Evolutionary conservation across 2,329 filamentous ascomycete genomes (phyloP), one percentile per base, ranked within the genome.

Genomic region (Bretziella fagacearum): DNA sequence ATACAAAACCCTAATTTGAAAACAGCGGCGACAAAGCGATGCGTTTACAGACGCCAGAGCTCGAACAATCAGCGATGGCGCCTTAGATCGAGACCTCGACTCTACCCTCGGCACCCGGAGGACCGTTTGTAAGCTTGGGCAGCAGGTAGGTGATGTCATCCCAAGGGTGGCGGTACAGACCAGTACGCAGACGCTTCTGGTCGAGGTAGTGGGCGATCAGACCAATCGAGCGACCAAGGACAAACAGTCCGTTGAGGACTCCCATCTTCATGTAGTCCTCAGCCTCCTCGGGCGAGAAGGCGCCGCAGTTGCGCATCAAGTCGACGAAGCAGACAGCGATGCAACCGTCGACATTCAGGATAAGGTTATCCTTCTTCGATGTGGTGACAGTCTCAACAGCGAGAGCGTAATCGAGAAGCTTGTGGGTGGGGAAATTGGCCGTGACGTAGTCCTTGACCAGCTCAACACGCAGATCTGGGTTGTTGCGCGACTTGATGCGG

Each of bases 311-410:
- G 67, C 91, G 84, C 68, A 98, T 73, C 54, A 98, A 73, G 61
- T 98, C 91, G 55, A 98, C 87, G 62, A 98, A 98, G 81, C 87
- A 95, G 63, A 98, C 91, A 56, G 91, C 91, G 60, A 98, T 83
- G 65, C 85, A 94, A 59, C 91, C 91, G 62, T 96, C 91, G 51
- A 98, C 91, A 74, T 98, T 98, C 60, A 98, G 80, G 59, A 98
- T 98, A 57, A 98, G 78, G 75, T 96, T 98, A 71, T 98, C 91
- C 77, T 98, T 98, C 84, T 98, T 98, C 55, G 86, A 95, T 44
- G 91, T 98, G 48, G 91, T 98, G 54, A 98, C 91, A 8, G 83
- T 84, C 77, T 98, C 91, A 56, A 98, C 91, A 40, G 91, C 91
- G 61, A 98, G 78, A 56, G 91, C 91, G 65, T 95, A 98, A 71